Base-by-base conservation (phyloP, 179 eudicot species). In the Beta macrorhiza region DNA sequence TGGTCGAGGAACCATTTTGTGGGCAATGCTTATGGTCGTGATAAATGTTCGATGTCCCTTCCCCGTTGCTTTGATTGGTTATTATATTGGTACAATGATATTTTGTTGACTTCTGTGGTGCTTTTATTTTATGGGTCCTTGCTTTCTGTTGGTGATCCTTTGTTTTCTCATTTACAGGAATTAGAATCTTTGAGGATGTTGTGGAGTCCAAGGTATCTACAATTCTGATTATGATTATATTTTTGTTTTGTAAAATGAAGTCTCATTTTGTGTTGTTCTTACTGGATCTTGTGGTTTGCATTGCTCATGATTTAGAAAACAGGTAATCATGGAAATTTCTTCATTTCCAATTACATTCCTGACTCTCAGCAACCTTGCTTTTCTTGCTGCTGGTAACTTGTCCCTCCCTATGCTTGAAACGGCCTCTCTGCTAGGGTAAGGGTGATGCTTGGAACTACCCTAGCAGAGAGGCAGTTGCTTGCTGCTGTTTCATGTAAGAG, bases 181-280 rank as follows among this genome's bases (percentile, higher is more conserved):
- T 92, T 78, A 91, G 99, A 80, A 92, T 95, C 81, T 90, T 95
- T 87, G 99, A 95, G 88, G 99, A 92, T 90, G 88, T 89, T 75
- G 87, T 90, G 63, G 87, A 87, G 78, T 58, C 83, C 76, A 92
- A 91, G 98, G 98, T 95, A 87, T 59, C 25, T 29, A 29, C 32
- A 29, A 29, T 29, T 29, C 1, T 29, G 32, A 29, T 29, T 29
- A 76, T 56, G 0, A 25, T 19, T 44, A 8, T 32, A 55, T 52
- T 25, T 19, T 19, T 70, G 4, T 37, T 37, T 37, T 37, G 42
- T 37, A 37, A 37, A 37, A 37, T 0, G 42, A 37, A 37, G 42
- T 37, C 42, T 37, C 42, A 11, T 29, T 7, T 56, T 9, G 16
- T 72, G 6, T 55, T 42, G 57, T 42, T 56, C 0, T 78, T 22